A percentile compares a stretch with the other conserved stretches of the same genome.
These are phyloP conservation scores for Pulveroboletus ridleyi DNA, from an alignment of 1,284 basidiomycete genomes.

Conservation along the genomic window DNA sequence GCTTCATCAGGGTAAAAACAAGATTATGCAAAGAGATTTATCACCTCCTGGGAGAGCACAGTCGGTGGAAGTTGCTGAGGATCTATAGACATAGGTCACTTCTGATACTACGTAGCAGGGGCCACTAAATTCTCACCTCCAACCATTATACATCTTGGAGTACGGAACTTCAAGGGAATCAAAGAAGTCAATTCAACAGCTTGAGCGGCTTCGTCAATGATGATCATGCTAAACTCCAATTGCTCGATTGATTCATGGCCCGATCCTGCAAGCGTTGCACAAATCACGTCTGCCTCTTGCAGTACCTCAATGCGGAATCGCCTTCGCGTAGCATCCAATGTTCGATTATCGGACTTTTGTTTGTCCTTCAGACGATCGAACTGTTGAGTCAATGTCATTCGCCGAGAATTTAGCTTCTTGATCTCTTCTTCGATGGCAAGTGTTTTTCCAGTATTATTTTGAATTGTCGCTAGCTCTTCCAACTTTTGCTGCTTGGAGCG, in stretches of 20 bases:
- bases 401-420: constrained; percentile 68
- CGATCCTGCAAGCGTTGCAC: constrained; percentile 91
- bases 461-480: constrained; percentile 60
- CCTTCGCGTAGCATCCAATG: constrained; percentile 80
- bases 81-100: constrained; percentile 54
- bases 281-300: constrained; percentile 92
- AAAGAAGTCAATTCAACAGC: constrained; percentile 96
- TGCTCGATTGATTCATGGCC: constrained; percentile 89
- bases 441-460: constrained; percentile 55
- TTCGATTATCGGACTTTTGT: constrained; percentile 76
- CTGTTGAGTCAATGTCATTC: constrained; percentile 70
- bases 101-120: not conserved
- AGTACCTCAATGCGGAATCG: constrained; percentile 82
- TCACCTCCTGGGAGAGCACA: constrained; percentile 86
- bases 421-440: constrained; percentile 72
- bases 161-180: constrained; percentile 94
- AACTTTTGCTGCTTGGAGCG: constrained; percentile 65
- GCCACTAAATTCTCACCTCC: constrained; percentile 63
- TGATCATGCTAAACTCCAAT: constrained; percentile 94
- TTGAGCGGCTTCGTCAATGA: constrained; percentile 99
- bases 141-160: constrained; percentile 90
- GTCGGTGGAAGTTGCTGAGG: constrained; percentile 98
- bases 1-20: constrained; percentile 18
- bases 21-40: not conserved
- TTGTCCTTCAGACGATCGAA: constrained; percentile 85